Conservation (phyloP, 495 filamentous ascomycete genomes). For the Aspergillus diversus region DNA sequence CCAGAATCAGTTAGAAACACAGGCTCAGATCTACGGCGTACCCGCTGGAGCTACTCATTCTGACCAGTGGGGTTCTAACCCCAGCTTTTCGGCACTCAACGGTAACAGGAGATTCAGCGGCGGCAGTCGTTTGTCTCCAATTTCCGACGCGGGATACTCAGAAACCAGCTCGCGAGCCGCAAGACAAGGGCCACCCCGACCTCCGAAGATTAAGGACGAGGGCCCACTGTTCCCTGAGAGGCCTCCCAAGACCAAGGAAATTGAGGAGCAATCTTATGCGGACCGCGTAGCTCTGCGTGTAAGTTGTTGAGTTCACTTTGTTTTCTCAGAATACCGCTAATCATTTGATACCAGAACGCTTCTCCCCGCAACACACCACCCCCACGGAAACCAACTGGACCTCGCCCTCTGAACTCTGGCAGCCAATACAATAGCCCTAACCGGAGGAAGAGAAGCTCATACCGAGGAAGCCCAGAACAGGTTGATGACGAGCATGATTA, state of each 20-base stretch:
- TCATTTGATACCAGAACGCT: constrained; percentile 30
- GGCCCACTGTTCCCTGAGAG: constrained; percentile 55
- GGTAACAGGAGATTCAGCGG: constrained; percentile 49
- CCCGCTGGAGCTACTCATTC: constrained; percentile 67
- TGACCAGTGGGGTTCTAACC: constrained; percentile 72
- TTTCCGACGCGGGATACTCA: constrained; percentile 56
- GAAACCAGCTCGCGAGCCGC: constrained; percentile 41
- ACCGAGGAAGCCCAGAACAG: constrained; percentile 53
- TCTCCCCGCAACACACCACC: constrained; percentile 47
- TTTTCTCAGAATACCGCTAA: constrained; percentile 15
- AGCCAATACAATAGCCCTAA: constrained; percentile 52
- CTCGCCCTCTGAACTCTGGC: constrained; percentile 52
- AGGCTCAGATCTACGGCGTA: constrained; percentile 71
- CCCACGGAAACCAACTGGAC: constrained; percentile 57
- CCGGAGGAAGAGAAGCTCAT: constrained; percentile 48
- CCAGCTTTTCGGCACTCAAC: constrained; percentile 48
- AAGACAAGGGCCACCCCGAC: constrained; percentile 49
- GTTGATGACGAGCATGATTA: constrained; percentile 49
- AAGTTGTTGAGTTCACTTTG: constrained; percentile 23
- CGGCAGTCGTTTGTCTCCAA: constrained; percentile 54
- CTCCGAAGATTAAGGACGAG: constrained; percentile 57
- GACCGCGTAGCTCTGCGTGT: constrained; percentile 50
- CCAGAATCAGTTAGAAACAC: constrained; percentile 76
- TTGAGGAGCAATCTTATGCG: constrained; percentile 41
- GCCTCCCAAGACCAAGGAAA: constrained; percentile 46